These are phyloP conservation scores for Parasarocladium wereldwijsianum DNA, from an alignment of 2,329 filamentous ascomycete genomes.

Conservation along the genomic window DNA sequence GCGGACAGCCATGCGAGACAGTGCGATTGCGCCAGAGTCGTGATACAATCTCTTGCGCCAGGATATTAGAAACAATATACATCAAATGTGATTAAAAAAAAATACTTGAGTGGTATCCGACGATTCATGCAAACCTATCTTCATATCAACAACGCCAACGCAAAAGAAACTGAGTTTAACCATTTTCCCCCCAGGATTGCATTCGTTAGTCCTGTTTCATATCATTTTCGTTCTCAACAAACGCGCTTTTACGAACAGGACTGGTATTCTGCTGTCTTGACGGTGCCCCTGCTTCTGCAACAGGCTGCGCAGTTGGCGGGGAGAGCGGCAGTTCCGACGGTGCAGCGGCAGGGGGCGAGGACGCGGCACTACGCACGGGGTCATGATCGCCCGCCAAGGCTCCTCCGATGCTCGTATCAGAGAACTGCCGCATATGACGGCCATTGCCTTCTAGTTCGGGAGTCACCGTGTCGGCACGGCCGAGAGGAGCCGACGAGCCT, in stretches of 20 bases:
- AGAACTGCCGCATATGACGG: conserved; percentile 5
- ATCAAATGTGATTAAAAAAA: no score
- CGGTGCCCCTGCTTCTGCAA: conserved; percentile 14
- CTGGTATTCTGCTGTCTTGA: conserved; percentile 10
- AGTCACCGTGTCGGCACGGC: conserved; percentile 1
- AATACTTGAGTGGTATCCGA: no score
- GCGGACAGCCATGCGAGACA: no score
- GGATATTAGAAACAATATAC: no score
- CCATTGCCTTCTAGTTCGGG: conserved; percentile 2
- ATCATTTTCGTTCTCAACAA: conserved; percentile 26
- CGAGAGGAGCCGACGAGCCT: conserved; percentile 2
- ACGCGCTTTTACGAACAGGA: conserved; percentile 23
- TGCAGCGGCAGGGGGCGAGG: neutral
- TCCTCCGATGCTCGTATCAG: conserved; percentile 4
- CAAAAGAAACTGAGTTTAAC: no score
- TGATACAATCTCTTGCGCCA: no score
- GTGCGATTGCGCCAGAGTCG: no score
- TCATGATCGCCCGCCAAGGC: conserved; percentile 1
- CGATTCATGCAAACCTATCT: no score
- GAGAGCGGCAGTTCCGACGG: conserved; percentile 9
- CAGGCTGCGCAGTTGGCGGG: conserved; percentile 15
- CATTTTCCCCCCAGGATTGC: no score
- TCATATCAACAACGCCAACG: no score
- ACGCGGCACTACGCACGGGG: no score
- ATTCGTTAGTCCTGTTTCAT: conserved; percentile 14